A percentile compares a stretch with the other conserved stretches of the same genome.
These are phyloP conservation scores for Cladophialophora carrionii DNA, from an alignment of 2,329 filamentous ascomycete species.

Conservation along the genomic window DNA sequence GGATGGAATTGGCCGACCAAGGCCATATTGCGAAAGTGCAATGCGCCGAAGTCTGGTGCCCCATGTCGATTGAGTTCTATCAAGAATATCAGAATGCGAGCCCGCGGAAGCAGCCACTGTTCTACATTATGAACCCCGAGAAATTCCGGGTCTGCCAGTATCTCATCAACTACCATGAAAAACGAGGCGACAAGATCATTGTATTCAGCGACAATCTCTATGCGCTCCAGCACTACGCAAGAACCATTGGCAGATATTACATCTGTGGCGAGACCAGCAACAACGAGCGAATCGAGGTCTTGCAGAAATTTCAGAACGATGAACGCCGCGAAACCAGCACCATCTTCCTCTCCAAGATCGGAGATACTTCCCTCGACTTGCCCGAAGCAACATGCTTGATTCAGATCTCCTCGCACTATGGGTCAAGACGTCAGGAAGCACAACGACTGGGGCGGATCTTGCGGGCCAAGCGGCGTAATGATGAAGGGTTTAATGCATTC, in stretches of 20 bases:
- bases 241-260: conserved; percentile 80
- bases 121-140: conserved; percentile 96
- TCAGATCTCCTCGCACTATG: conserved; percentile 96
- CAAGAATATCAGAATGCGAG: conserved; percentile 81
- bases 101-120: conserved; percentile 66
- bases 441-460: conserved; percentile 91
- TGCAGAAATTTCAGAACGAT: conserved; percentile 95
- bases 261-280: conserved; percentile 90
- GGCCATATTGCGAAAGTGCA: conserved; percentile 97
- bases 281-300: conserved; percentile 78
- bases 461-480: conserved; percentile 90
- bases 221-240: conserved; percentile 81
- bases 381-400: conserved; percentile 96
- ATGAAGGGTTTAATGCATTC: conserved; percentile 98
- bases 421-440: conserved; percentile 93
- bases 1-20: conserved; percentile 97
- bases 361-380: conserved; percentile 95
- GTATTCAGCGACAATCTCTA: conserved; percentile 98
- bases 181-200: conserved; percentile 93
- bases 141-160: conserved; percentile 98
- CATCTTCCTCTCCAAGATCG: conserved; percentile 95
- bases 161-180: conserved; percentile 96
- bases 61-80: conserved; percentile 98
- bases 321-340: conserved; percentile 73
- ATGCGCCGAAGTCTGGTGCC: conserved; percentile 98